Percentiles rank a stretch among this genome's conserved stretches.
These are phyloP conservation scores for Acacia melanoxylon DNA, from an alignment of 306 rosid species.

Conservation along the genomic window DNA sequence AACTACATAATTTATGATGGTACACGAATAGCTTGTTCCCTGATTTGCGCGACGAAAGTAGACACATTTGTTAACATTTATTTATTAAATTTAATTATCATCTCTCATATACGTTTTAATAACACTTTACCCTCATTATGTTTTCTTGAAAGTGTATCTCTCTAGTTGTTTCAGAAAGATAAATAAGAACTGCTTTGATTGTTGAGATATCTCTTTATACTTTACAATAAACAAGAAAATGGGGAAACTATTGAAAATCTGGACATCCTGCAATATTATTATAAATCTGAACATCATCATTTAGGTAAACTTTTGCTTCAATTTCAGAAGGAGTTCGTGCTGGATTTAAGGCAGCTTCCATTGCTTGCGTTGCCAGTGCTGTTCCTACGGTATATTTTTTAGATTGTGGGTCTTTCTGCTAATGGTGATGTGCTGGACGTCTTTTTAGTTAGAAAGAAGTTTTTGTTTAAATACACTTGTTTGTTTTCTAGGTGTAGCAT, in stretches of 20 bases:
- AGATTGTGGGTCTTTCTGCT: neutral
- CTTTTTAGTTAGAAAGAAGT: conserved; percentile 16
- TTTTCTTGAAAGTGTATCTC: neutral
- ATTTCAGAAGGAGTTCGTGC: conserved; percentile 80
- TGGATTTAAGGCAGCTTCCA: conserved; percentile 73
- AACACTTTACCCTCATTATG: neutral
- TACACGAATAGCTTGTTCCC: neutral
- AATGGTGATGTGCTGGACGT: neutral
- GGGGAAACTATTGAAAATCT: neutral
- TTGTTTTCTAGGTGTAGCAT: neutral
- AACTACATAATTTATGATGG: neutral
- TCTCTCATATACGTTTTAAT: neutral
- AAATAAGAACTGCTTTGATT: neutral
- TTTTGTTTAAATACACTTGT: neutral
- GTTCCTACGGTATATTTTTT: conserved; percentile 69
- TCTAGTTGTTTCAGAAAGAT: neutral
- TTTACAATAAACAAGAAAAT: neutral
- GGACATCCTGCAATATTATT: neutral
- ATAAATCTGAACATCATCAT: neutral
- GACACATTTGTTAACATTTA: neutral
- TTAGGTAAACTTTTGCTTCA: conserved; percentile 29
- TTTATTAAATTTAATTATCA: neutral
- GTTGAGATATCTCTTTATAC: neutral
- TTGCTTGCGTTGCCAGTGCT: conserved; percentile 56
- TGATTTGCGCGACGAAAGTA: neutral